Conservation (phyloP, 2,329 filamentous ascomycete genomes). For the Coniochaeta sp. region DNA sequence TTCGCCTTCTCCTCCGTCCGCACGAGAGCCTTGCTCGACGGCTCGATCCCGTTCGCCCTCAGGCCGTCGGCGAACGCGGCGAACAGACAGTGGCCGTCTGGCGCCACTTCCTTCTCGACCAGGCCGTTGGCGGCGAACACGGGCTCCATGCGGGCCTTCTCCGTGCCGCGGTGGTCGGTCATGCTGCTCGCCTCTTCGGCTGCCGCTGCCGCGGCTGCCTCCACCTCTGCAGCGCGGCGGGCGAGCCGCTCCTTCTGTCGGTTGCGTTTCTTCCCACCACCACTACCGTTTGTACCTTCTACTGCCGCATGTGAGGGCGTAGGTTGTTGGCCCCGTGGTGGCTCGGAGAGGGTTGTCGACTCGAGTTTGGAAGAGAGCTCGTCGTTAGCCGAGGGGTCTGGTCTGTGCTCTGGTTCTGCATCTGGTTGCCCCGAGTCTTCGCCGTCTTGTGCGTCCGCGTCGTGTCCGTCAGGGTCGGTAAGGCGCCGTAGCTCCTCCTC, state of each 20-base stretch:
- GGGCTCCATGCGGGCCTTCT: conserved; percentile 62
- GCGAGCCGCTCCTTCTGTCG: conserved; percentile 87
- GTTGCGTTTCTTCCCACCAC: conserved; percentile 65
- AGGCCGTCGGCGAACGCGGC: conserved; percentile 85
- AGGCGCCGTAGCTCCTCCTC: conserved; percentile 40
- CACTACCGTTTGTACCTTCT: conserved; percentile 13
- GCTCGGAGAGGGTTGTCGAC: conserved; percentile 11
- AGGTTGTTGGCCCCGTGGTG: conserved; percentile 9
- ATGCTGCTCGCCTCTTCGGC: conserved; percentile 67
- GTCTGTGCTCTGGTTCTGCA: not conserved
- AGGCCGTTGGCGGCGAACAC: conserved; percentile 59
- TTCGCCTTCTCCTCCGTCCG: conserved; percentile 12
- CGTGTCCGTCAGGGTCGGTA: not conserved
- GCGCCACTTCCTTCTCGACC: conserved; percentile 69
- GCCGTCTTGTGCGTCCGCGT: not conserved
- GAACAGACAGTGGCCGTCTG: conserved; percentile 94
- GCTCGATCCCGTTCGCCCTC: conserved; percentile 35
- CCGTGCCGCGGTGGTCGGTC: conserved; percentile 63
- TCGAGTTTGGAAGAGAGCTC: conserved; percentile 6
- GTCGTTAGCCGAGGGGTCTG: not conserved
- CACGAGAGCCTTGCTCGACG: conserved; percentile 5
- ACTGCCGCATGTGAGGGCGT: conserved; percentile 5
- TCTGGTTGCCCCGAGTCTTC: not conserved
- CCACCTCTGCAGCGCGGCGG: conserved; percentile 77
- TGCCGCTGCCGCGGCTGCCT: conserved; percentile 59